Evolutionary conservation across 768 basidiomycete species (phyloP).

Genomic region (Galerina marginata): DNA sequence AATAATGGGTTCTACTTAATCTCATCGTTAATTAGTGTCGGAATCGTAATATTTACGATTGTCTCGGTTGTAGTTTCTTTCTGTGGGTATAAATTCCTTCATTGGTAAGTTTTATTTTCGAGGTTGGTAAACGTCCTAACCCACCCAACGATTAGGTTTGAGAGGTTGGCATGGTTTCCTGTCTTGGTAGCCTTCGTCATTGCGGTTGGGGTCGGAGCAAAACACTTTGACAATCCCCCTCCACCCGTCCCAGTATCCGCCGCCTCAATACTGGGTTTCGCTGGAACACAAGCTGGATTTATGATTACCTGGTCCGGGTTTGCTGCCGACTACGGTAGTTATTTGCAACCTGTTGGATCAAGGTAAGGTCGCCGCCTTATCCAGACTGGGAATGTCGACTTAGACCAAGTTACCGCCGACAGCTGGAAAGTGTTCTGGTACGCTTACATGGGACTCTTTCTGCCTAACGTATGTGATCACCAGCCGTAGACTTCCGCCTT

Average conservation of each 20-base stretch:
- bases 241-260: slow-evolving; percentile 58
- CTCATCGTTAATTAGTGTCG: slow-evolving; percentile 52
- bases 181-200: slow-evolving; percentile 73
- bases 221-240: slow-evolving; percentile 57
- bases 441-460: slow-evolving; percentile 69
- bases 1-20: background rate
- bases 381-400: background rate
- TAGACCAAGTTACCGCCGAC: slow-evolving; percentile 21
- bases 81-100: slow-evolving; percentile 54
- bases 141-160: slow-evolving; percentile 48
- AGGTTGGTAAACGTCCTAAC: background rate
- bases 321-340: slow-evolving; percentile 75
- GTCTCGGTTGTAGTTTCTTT: slow-evolving; percentile 70
- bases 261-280: slow-evolving; percentile 61
- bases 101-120: slow-evolving; percentile 36
- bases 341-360: slow-evolving; percentile 40
- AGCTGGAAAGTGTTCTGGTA: slow-evolving; percentile 69
- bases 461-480: slow-evolving; percentile 50
- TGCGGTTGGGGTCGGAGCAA: slow-evolving; percentile 69
- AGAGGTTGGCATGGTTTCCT: slow-evolving; percentile 78
- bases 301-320: slow-evolving; percentile 64
- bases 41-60: slow-evolving; percentile 78
- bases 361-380: slow-evolving; percentile 1
- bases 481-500: background rate
- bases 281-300: slow-evolving; percentile 71